Percentiles rank a stretch among this genome's conserved stretches.
These are phyloP conservation scores for Mucor sp. DNA, from an alignment of 371 early-diverging fungal species.

Conservation along the genomic window DNA sequence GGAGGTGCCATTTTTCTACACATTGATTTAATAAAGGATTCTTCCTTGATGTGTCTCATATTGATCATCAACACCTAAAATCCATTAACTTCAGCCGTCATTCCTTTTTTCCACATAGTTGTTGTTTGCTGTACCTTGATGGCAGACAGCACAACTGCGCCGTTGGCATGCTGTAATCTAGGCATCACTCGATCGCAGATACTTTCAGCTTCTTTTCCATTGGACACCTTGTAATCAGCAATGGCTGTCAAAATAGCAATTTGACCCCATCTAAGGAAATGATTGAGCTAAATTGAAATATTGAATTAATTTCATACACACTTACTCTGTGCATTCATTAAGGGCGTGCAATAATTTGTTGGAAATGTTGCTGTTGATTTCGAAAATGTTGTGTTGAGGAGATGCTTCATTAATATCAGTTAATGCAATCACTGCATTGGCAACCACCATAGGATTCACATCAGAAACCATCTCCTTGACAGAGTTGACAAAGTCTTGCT, in stretches of 20 bases:
- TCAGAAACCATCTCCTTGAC: slow-evolving; percentile 91
- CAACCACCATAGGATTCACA: slow-evolving; percentile 93
- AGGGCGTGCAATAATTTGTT: slow-evolving; percentile 91
- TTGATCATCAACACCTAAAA: slow-evolving; percentile 63
- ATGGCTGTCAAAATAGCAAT: slow-evolving; percentile 91
- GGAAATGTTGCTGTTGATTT: slow-evolving; percentile 77
- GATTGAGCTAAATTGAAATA: not conserved
- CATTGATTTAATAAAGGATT: slow-evolving; percentile 66
- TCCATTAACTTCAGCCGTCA: not conserved
- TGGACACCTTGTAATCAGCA: slow-evolving; percentile 69
- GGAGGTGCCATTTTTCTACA: slow-evolving; percentile 91
- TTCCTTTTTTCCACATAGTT: not conserved
- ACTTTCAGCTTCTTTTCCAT: slow-evolving; percentile 79
- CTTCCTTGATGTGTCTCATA: slow-evolving; percentile 67
- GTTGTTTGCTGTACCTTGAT: slow-evolving; percentile 58
- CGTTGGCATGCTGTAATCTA: slow-evolving; percentile 91
- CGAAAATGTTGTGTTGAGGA: slow-evolving; percentile 76
- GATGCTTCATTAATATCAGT: slow-evolving; percentile 91
- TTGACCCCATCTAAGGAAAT: slow-evolving; percentile 86
- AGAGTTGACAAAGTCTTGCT: slow-evolving; percentile 83
- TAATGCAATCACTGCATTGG: slow-evolving; percentile 95
- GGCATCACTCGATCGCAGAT: slow-evolving; percentile 89
- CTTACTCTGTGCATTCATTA: slow-evolving; percentile 95
- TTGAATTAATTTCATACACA: not conserved
- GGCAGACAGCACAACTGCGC: slow-evolving; percentile 88